Evolutionary conservation across 306 rosid species (phyloP), one percentile per base, ranked within the genome.

Genomic region (Mucuna pruriens): DNA sequence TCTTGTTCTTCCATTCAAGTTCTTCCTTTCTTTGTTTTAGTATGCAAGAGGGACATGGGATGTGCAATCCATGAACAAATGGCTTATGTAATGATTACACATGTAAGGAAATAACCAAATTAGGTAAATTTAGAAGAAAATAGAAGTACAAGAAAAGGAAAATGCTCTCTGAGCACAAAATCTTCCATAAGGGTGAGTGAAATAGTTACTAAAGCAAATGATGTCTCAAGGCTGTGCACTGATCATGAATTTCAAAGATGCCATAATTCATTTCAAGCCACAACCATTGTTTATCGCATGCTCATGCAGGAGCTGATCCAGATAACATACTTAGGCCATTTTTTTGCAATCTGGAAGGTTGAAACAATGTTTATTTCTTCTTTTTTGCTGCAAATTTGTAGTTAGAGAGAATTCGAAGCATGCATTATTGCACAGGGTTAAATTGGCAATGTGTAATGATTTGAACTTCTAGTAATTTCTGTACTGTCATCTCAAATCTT

Each of bases 121-220:
- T 44, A 55, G 76, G 26, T 16, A 17, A 77, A 19, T 73, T n/a
- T 77, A 65, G 46, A 72, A 73, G 79, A 72, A 62, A 75, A 52
- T n/a, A 44, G 10, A 71, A 65, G 62, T 44, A 71, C 66, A 10
- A 25, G 38, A 26, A 79, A 71, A 20, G 26, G 36, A 26, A 38
- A 5, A 38, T 48, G 45, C 52, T 7, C 33, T n/a, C 13, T 33
- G 36, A 45, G n/a, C 62, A 69, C 40, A 38, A 39, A 51, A 48
- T 15, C 10, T 52, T 51, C 10, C 33, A 12, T 22, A 38, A 20
- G 12, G 20, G 12, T 29, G 26, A 55, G 9, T 71, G 70, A 49
- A 77, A 46, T 17, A 26, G 11, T 48, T 22, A 52, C 17, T 26
- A 23, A 68, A 55, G 42, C 36, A 71, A 67, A 45, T 74, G 19